phyloP scores from a whole-genome alignment of 805 yeast species.

The Schwanniomyces polymorphus region DNA sequence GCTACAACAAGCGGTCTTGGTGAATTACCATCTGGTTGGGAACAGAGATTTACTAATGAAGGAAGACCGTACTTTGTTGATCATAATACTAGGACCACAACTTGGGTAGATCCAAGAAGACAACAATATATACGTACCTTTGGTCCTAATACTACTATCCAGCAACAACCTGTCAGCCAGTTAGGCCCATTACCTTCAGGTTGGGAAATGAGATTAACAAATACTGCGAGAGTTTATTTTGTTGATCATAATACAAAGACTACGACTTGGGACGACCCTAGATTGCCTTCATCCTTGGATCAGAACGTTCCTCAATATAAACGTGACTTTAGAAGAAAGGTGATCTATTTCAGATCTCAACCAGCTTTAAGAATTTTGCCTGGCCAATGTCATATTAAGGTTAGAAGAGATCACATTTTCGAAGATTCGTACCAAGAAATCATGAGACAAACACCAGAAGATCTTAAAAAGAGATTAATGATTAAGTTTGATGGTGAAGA shows the following conservation, averaged over 20 bases:
- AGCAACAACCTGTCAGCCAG: slow-evolving; percentile 97
- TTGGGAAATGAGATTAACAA: slow-evolving; percentile 99
- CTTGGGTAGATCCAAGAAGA: slow-evolving; percentile 99
- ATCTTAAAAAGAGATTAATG: slow-evolving; percentile 95
- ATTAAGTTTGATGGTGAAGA: slow-evolving; percentile 99
- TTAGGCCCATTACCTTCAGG: slow-evolving; percentile 98
- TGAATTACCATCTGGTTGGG: slow-evolving; percentile 99
- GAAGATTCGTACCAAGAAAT: slow-evolving; percentile 98
- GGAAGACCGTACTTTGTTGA: slow-evolving; percentile 98
- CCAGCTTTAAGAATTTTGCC: slow-evolving; percentile 96
- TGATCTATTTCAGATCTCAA: slow-evolving; percentile 96
- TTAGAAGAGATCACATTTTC: slow-evolving; percentile 91
- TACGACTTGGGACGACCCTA: slow-evolving; percentile 99
- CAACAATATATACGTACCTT: slow-evolving; percentile 96
- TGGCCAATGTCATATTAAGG: slow-evolving; percentile 98
- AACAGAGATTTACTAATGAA: slow-evolving; percentile 95
- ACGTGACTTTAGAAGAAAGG: slow-evolving; percentile 97
- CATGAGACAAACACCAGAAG: slow-evolving; percentile 99
- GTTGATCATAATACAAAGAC: slow-evolving; percentile 99
- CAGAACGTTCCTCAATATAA: slow-evolving; percentile 99
- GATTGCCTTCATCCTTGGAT: slow-evolving; percentile 94
- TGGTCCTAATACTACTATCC: slow-evolving; percentile 88
- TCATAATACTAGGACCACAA: slow-evolving; percentile 98
- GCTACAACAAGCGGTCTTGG: slow-evolving; percentile 96
- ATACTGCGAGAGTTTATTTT: slow-evolving; percentile 96